Conservation (phyloP, 345 rosid genomes). For the Odontarrhena argentea region DNA sequence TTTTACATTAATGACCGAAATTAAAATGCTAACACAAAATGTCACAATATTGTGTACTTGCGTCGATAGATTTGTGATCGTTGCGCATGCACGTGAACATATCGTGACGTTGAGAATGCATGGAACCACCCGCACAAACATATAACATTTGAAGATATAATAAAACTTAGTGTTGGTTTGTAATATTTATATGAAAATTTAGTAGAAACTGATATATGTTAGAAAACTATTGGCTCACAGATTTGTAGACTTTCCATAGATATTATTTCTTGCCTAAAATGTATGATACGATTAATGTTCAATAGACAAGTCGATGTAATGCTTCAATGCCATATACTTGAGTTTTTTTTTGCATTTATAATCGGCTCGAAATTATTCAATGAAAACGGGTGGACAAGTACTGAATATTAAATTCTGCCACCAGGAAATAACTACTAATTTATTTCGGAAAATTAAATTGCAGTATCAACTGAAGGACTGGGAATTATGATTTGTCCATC, state of each 20-base stretch:
- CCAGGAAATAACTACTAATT: constrained; percentile 41
- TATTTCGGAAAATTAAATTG: constrained; percentile 30
- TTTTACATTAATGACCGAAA: constrained; percentile 16
- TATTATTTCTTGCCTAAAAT: neutral
- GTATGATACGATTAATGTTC: constrained; percentile 28
- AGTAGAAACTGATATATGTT: neutral
- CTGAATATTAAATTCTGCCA: constrained; percentile 41
- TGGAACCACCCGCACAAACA: neutral
- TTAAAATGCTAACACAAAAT: constrained; percentile 3
- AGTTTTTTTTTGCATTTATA: constrained; percentile 32
- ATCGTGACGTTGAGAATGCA: constrained; percentile 7
- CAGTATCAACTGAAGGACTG: constrained; percentile 3
- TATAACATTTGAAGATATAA: neutral
- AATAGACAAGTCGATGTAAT: constrained; percentile 32
- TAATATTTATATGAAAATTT: neutral
- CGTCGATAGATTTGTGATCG: neutral
- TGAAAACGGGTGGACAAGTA: constrained; percentile 43
- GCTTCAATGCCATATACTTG: constrained; percentile 32
- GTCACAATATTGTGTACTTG: neutral
- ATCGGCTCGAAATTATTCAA: constrained; percentile 30
- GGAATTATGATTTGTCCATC: constrained; percentile 25
- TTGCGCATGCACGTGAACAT: constrained; percentile 11
- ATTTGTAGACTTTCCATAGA: constrained; percentile 14
- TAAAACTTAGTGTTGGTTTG: too few species aligned
- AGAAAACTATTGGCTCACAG: neutral